Evolutionary conservation across 495 filamentous ascomycete species (phyloP).

Genomic region (Evernia prunastri): DNA sequence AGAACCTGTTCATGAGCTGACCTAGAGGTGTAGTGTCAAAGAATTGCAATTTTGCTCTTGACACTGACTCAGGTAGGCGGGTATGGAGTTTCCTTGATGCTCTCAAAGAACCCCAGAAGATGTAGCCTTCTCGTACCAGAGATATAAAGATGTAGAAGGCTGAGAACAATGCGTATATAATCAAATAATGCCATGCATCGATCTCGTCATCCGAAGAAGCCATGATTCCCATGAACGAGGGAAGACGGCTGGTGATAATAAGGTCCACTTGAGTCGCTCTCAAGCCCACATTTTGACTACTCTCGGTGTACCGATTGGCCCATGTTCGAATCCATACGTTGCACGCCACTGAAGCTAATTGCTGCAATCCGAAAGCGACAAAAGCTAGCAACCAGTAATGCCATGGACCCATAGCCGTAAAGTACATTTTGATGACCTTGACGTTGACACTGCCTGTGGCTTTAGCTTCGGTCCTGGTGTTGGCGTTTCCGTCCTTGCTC

Average conservation of each 20-base stretch:
- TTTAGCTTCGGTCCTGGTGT: conserved; percentile 61
- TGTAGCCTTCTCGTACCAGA: conserved; percentile 68
- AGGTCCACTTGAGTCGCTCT: not conserved
- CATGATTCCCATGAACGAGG: conserved; percentile 16
- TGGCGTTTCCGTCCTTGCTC: conserved; percentile 38
- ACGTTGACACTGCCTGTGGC: conserved; percentile 79
- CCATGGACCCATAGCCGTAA: conserved; percentile 85
- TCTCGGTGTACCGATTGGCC: conserved; percentile 56
- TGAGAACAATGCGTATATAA: conserved; percentile 74
- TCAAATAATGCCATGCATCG: conserved; percentile 75
- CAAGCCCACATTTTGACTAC: conserved; percentile 2
- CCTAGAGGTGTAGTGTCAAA: conserved; percentile 96
- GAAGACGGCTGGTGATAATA: not conserved
- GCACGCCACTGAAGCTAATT: conserved; percentile 74
- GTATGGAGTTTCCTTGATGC: conserved; percentile 84
- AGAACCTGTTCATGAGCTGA: conserved; percentile 97
- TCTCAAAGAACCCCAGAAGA: conserved; percentile 87
- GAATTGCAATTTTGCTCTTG: conserved; percentile 90
- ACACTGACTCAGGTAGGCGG: conserved; percentile 68
- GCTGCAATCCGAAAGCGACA: conserved; percentile 69
- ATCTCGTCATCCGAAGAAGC: conserved; percentile 47
- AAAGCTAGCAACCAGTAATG: conserved; percentile 81
- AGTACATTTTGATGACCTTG: conserved; percentile 75
- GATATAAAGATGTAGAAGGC: conserved; percentile 66
- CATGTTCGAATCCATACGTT: conserved; percentile 94